These are phyloP conservation scores for Verticillium isaacii DNA, from an alignment of 2,329 filamentous ascomycete species.

Conservation along the genomic window DNA sequence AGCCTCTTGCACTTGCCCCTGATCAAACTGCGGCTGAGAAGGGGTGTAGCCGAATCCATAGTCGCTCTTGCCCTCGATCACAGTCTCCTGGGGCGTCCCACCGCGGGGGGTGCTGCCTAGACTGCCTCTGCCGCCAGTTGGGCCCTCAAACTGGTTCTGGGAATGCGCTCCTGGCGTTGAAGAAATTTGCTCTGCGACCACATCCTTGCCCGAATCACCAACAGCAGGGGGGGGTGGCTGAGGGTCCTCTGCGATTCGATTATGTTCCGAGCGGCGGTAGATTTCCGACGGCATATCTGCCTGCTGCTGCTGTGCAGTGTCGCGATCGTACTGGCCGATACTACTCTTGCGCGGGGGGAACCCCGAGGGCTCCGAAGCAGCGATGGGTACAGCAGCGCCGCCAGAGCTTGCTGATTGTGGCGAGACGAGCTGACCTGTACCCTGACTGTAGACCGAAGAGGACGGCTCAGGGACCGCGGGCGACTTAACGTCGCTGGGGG, in stretches of 20 bases:
- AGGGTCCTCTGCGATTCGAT: slow-evolving; percentile 23
- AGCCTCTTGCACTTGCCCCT: slow-evolving; percentile 3
- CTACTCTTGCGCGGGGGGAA: slow-evolving; percentile 62
- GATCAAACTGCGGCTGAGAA: slow-evolving; percentile 8
- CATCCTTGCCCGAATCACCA: slow-evolving; percentile 12
- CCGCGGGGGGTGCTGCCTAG: neutral
- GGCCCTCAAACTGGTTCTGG: neutral
- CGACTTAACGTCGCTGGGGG: slow-evolving; percentile 6
- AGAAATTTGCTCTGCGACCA: neutral
- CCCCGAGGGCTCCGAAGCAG: slow-evolving; percentile 26
- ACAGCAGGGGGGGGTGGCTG: slow-evolving; percentile 4
- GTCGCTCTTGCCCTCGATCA: slow-evolving; percentile 55
- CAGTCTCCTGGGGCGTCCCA: slow-evolving; percentile 37
- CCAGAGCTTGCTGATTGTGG: slow-evolving; percentile 11
- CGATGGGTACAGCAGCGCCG: slow-evolving; percentile 13
- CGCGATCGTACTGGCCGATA: slow-evolving; percentile 41
- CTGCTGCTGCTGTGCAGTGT: slow-evolving; percentile 32
- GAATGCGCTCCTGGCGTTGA: neutral
- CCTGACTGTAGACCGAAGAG: slow-evolving; percentile 4
- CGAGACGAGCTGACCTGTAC: slow-evolving; percentile 14
- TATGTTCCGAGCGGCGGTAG: slow-evolving; percentile 67
- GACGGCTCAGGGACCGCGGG: slow-evolving; percentile 2
- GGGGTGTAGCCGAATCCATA: slow-evolving; percentile 23
- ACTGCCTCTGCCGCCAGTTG: slow-evolving; percentile 7
- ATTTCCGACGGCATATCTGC: slow-evolving; percentile 65